Evolutionary conservation across 345 rosid genomes (phyloP).

Genomic region (Toxicodendron radicans): DNA sequence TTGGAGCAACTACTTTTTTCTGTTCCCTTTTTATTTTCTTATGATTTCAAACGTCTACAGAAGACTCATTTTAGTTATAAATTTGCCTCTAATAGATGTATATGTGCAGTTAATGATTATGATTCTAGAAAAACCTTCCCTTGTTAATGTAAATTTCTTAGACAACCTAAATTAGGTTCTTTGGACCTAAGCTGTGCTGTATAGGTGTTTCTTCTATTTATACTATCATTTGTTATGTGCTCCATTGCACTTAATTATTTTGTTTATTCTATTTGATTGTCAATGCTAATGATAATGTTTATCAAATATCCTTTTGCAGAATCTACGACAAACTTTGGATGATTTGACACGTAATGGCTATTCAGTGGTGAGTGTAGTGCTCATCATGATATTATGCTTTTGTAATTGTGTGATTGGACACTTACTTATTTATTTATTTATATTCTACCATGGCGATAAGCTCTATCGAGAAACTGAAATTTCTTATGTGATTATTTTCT

Average conservation of each 20-base stretch:
- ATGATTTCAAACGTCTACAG: not conserved
- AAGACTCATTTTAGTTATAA: not conserved
- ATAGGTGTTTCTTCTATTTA: not conserved
- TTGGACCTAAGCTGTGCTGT: not conserved
- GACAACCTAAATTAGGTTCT: not conserved
- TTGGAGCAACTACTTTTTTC: not conserved
- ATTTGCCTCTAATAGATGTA: not conserved
- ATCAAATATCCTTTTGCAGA: constrained; percentile 50
- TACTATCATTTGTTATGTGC: not conserved
- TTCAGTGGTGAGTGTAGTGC: constrained; percentile 74
- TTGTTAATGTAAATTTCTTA: not conserved
- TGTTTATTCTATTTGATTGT: constrained; percentile 10
- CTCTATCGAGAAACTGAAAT: not conserved
- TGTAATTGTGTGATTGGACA: not conserved
- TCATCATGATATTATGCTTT: constrained; percentile 7
- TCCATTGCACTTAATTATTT: not conserved
- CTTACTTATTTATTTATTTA: not conserved
- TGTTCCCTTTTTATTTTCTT: not conserved
- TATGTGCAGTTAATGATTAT: not conserved
- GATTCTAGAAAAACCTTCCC: not conserved
- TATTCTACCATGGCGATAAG: not conserved
- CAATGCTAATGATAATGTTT: not conserved
- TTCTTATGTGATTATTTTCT: not conserved
- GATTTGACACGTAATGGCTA: constrained; percentile 80
- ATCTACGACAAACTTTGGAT: constrained; percentile 96